Conservation (phyloP, 176 grass and related monocot genomes). For the Triticum dicoccoides region DNA sequence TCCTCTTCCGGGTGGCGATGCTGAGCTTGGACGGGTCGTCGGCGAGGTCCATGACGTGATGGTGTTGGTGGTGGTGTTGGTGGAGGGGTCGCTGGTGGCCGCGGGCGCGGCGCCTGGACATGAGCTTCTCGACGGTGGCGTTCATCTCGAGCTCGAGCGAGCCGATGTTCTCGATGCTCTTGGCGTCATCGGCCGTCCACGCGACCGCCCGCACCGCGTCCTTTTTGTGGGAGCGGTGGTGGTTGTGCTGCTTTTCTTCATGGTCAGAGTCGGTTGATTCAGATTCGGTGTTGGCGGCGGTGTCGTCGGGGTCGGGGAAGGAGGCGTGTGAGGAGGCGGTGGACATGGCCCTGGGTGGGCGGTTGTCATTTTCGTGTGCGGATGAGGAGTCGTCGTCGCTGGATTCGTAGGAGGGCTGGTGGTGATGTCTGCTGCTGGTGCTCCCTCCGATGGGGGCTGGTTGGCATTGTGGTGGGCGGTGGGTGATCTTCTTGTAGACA, state of each 20-base stretch:
- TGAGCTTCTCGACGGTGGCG: slow-evolving; percentile 51
- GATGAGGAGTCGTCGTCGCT: background rate
- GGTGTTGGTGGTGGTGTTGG: background rate
- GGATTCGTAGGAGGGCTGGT: background rate
- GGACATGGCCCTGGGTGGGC: background rate
- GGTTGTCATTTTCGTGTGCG: background rate
- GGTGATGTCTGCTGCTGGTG: background rate
- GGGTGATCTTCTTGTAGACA: slow-evolving; percentile 23
- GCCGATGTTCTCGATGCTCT: slow-evolving; percentile 44
- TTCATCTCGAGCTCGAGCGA: slow-evolving; percentile 55
- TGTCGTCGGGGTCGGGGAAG: background rate
- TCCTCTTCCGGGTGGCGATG: slow-evolving; percentile 9
- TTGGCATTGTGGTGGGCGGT: background rate
- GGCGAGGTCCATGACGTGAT: slow-evolving; percentile 18
- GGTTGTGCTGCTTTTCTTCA: background rate
- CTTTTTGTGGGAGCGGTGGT: background rate
- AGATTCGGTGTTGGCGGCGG: background rate
- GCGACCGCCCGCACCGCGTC: background rate
- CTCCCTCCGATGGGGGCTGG: background rate
- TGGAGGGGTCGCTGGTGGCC: background rate
- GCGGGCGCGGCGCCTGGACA: slow-evolving; percentile 25
- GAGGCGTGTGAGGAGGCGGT: background rate
- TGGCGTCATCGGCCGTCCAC: slow-evolving; percentile 51
- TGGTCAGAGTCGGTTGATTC: background rate
- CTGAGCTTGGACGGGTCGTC: slow-evolving; percentile 19